Evolutionary conservation across 2,329 filamentous ascomycete species (phyloP).

Genomic region (Phyllosticta paracitricarpa): DNA sequence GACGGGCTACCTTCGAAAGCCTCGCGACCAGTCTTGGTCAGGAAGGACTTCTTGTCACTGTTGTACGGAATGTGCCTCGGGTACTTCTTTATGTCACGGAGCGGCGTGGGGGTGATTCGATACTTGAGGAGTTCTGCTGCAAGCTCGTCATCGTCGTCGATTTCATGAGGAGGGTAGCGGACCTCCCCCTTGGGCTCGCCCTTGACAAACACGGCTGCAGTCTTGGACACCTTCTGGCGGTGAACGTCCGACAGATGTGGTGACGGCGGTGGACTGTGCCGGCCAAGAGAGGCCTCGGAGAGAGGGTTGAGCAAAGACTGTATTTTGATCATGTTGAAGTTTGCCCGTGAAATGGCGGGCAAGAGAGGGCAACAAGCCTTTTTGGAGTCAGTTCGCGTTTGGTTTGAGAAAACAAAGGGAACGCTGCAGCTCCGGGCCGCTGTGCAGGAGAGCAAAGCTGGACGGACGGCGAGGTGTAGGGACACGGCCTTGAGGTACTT

Average conservation of each 20-base stretch:
- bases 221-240: slow-evolving; percentile 53
- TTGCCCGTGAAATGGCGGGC: neutral
- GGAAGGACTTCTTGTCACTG: slow-evolving; percentile 85
- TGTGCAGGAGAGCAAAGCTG: neutral
- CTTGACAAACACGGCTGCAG: slow-evolving; percentile 52
- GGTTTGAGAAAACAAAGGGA: neutral
- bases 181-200: slow-evolving; percentile 55
- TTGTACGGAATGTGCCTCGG: slow-evolving; percentile 76
- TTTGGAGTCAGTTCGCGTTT: neutral
- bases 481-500: neutral
- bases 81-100: slow-evolving; percentile 39
- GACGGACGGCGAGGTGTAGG: neutral
- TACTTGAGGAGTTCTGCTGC: slow-evolving; percentile 52
- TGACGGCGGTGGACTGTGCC: slow-evolving; percentile 7
- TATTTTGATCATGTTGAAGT: slow-evolving; percentile 28
- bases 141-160: slow-evolving; percentile 42
- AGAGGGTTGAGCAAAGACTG: slow-evolving; percentile 31
- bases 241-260: slow-evolving; percentile 16
- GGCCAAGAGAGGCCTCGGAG: slow-evolving; percentile 12
- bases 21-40: slow-evolving; percentile 75
- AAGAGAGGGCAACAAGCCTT: neutral
- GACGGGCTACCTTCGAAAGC: slow-evolving; percentile 67
- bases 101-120: slow-evolving; percentile 54
- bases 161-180: slow-evolving; percentile 66
- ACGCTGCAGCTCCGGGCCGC: neutral